phyloP scores from a whole-genome alignment of 257 asterid genomes.

The Solanum bulbocastanum region DNA sequence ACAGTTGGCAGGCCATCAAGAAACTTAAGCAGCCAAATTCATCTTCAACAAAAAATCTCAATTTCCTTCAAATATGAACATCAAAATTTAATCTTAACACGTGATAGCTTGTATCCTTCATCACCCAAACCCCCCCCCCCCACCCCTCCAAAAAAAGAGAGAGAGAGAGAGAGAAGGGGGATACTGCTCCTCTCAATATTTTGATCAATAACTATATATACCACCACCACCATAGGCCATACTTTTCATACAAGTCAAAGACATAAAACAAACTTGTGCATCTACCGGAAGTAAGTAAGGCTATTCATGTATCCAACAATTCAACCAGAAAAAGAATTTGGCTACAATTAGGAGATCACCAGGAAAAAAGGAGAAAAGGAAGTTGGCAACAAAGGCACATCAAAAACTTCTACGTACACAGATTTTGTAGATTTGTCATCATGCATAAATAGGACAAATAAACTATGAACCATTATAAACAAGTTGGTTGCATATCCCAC shows the following conservation, averaged over 20 bases:
- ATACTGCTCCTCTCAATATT: background rate
- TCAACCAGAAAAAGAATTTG: background rate
- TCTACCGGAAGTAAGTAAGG: background rate
- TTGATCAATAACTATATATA: background rate
- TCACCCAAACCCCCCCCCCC: background rate
- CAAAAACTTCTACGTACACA: background rate
- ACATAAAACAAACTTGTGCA: background rate
- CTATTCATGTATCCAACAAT: background rate
- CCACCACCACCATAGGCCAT: background rate
- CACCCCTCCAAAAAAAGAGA: fast-evolving
- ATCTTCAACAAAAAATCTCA: background rate
- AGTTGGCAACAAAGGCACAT: background rate
- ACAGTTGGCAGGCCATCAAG: background rate
- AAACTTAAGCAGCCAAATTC: background rate
- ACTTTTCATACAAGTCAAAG: background rate
- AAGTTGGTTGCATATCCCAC: constrained; percentile 18
- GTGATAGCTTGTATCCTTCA: background rate
- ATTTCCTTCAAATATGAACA: background rate
- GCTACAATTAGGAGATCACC: background rate
- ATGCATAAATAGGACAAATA: background rate
- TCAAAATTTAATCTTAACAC: background rate
- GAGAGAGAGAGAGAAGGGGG: background rate
- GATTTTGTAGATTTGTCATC: background rate
- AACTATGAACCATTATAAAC: background rate
- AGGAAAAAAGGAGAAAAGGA: background rate